phyloP scores from a whole-genome alignment of 768 basidiomycete species.

The Thelephora ganbajun region DNA sequence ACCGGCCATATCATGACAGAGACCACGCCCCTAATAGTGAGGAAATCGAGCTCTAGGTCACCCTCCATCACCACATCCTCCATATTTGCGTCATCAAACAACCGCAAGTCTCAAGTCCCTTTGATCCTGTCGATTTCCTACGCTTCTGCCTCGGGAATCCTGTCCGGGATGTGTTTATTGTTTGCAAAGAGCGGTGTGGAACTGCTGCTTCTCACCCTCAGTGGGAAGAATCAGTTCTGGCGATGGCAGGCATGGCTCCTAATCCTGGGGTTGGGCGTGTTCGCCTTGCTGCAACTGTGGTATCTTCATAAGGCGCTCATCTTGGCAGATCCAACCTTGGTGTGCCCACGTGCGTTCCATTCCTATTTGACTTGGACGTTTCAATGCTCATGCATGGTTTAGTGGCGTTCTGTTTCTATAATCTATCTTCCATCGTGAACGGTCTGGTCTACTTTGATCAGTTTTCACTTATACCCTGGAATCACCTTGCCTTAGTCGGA shows the following conservation, averaged over 20 bases:
- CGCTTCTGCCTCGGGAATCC: conserved; percentile 75
- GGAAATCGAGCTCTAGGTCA: conserved; percentile 16
- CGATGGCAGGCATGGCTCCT: conserved; percentile 78
- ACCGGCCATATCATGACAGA: conserved; percentile 22
- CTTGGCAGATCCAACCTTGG: conserved; percentile 72
- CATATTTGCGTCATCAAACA: conserved; percentile 7
- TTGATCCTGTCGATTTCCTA: conserved; percentile 70
- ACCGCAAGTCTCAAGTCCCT: conserved; percentile 30
- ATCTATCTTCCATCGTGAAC: conserved; percentile 82
- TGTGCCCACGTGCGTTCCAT: conserved; percentile 60
- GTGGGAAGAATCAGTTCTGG: conserved; percentile 71
- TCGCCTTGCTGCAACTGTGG: conserved; percentile 75
- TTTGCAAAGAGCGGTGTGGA: conserved; percentile 93
- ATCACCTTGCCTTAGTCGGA: conserved; percentile 64
- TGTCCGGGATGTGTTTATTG: conserved; percentile 85
- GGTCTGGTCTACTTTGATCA: conserved; percentile 86
- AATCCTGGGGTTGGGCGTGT: conserved; percentile 51
- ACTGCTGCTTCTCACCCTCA: conserved; percentile 63
- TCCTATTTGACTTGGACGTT: background rate
- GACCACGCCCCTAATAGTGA: conserved; percentile 41
- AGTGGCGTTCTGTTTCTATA: conserved; percentile 94
- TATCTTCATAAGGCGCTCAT: conserved; percentile 70
- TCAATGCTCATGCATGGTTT: conserved; percentile 6
- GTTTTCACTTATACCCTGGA: conserved; percentile 48
- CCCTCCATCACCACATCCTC: conserved; percentile 12